phyloP scores from a whole-genome alignment of 1,139 yeast species.

The Trichomonascaceae sp. region DNA sequence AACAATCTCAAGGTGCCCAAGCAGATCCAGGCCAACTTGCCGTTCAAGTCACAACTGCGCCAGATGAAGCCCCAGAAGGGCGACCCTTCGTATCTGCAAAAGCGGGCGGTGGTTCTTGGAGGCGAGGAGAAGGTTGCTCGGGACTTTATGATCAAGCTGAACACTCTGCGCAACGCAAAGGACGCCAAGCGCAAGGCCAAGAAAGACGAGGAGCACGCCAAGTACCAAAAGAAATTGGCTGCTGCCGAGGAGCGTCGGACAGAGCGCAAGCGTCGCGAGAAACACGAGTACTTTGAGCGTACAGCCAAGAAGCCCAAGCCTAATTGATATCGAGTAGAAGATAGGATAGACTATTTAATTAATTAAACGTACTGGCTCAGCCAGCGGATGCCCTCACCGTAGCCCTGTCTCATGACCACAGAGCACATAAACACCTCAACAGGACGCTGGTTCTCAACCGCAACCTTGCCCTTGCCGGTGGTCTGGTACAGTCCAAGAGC shows the following conservation, averaged over 20 bases:
- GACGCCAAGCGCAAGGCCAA: constrained; percentile 65
- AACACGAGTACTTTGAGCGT: constrained; percentile 58
- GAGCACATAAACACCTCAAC: constrained; percentile 96
- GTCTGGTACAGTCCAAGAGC: constrained; percentile 81
- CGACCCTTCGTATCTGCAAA: constrained; percentile 59
- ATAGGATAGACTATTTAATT: neutral
- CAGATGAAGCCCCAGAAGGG: constrained; percentile 82
- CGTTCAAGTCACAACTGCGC: constrained; percentile 68
- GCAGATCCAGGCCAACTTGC: constrained; percentile 60
- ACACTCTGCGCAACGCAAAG: constrained; percentile 75
- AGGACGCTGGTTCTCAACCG: constrained; percentile 70
- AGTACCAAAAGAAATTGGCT: constrained; percentile 59
- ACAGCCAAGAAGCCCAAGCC: constrained; percentile 17
- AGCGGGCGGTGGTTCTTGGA: constrained; percentile 85
- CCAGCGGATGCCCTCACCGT: constrained; percentile 95
- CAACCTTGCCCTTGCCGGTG: constrained; percentile 71
- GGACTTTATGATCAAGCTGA: constrained; percentile 74
- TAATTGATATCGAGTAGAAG: neutral
- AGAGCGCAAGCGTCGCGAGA: constrained; percentile 72
- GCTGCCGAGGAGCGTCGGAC: constrained; percentile 56
- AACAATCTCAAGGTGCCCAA: constrained; percentile 80
- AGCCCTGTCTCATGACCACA: constrained; percentile 93
- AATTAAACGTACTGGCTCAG: constrained; percentile 79
- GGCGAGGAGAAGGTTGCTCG: constrained; percentile 94
- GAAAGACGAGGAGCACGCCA: constrained; percentile 66